Percentiles rank a stretch among this genome's conserved stretches.
Evolutionary conservation across 352 stramenopile genomes (phyloP).

Genomic region (Peronospora tabacina): DNA sequence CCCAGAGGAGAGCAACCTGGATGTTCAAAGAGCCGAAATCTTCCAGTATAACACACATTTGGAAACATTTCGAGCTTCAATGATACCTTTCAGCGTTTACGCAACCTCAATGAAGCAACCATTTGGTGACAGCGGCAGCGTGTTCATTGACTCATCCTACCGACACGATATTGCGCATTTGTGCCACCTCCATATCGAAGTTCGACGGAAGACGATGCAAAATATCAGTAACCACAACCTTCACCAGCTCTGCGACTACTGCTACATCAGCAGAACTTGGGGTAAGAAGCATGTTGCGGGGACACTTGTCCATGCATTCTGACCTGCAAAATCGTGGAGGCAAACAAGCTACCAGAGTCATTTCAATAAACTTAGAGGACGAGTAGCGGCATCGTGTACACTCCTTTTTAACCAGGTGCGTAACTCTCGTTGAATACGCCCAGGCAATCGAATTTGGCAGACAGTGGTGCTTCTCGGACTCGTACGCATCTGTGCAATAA

Average conservation of each 20-base stretch:
- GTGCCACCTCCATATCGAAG: constrained; percentile 90
- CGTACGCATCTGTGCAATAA: constrained; percentile 82
- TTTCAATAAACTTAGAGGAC: constrained; percentile 81
- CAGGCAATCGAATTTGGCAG: constrained; percentile 57
- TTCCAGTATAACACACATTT: constrained; percentile 90
- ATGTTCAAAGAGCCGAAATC: constrained; percentile 86
- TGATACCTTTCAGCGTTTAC: constrained; percentile 86
- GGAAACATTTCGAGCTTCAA: constrained; percentile 89
- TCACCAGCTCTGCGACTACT: constrained; percentile 83
- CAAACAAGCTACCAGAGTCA: constrained; percentile 34
- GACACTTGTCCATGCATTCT: constrained; percentile 92
- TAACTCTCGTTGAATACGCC: constrained; percentile 58
- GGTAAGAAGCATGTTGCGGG: constrained; percentile 88
- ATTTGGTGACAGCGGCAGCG: constrained; percentile 90
- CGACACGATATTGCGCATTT: constrained; percentile 88
- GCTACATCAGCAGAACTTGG: constrained; percentile 67
- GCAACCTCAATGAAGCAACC: constrained; percentile 12
- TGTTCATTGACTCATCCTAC: constrained; percentile 93
- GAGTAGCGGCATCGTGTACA: constrained; percentile 71
- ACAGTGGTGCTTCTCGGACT: constrained; percentile 78
- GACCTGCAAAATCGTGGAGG: constrained; percentile 90
- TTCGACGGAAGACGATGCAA: constrained; percentile 76
- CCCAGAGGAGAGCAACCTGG: constrained; percentile 89
- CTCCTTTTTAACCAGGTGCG: constrained; percentile 52
- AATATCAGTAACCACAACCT: constrained; percentile 84